phyloP scores from a whole-genome alignment of 164 flowering plant genomes.

The Nymphaea colorata region DNA sequence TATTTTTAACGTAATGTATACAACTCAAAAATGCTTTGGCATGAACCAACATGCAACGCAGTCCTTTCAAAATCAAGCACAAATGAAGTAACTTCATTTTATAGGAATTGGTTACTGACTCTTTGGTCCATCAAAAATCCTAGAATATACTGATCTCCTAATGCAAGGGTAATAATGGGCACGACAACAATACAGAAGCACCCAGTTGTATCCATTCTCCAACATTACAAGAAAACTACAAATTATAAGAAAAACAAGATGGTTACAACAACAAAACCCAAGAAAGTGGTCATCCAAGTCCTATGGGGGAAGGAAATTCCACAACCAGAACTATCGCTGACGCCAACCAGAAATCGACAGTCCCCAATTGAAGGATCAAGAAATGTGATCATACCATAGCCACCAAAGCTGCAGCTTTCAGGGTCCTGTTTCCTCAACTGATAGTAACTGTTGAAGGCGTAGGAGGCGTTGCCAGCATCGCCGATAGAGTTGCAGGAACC shows the following conservation, averaged over 20 bases:
- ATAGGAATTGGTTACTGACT: too few relatives aligned
- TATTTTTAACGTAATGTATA: too few relatives aligned
- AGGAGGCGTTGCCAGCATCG: slow-evolving; percentile 69
- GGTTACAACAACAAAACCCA: slow-evolving; percentile 13
- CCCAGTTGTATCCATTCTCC: too few relatives aligned
- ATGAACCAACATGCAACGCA: too few relatives aligned
- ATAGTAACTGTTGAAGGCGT: slow-evolving; percentile 90
- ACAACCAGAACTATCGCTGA: slow-evolving; percentile 25
- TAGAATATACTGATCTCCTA: too few relatives aligned
- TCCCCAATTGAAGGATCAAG: slow-evolving; percentile 79
- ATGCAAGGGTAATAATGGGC: too few relatives aligned
- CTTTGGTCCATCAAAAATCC: too few relatives aligned
- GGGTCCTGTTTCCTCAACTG: slow-evolving; percentile 66
- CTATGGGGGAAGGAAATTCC: neutral
- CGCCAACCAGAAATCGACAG: slow-evolving; percentile 82
- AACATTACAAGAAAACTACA: too few relatives aligned
- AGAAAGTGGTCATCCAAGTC: slow-evolving; percentile 11
- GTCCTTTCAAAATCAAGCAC: too few relatives aligned
- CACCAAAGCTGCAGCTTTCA: slow-evolving; percentile 75
- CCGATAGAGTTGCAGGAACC: slow-evolving; percentile 91
- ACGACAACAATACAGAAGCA: too few relatives aligned
- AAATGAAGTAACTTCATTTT: too few relatives aligned
- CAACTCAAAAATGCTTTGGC: too few relatives aligned
- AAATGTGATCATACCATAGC: slow-evolving; percentile 79
- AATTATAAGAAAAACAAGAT: neutral